Base-by-base conservation (phyloP, 139 green algal species). In the Nannochloris sp. region DNA sequence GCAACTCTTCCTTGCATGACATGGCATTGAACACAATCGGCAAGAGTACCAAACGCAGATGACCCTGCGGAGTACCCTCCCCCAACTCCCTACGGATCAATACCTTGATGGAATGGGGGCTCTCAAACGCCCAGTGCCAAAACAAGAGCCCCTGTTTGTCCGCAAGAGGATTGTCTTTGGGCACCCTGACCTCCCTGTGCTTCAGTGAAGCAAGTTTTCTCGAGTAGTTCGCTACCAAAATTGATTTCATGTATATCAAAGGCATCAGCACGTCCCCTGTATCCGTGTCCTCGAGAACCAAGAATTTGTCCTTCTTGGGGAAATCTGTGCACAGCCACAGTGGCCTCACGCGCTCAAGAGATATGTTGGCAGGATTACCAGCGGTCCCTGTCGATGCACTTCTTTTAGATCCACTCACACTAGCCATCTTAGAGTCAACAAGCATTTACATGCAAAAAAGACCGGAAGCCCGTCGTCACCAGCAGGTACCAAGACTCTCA, bases 21-120 rank as follows among this genome's bases (percentile, higher is more conserved):
- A 86, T 74, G 23, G 79, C 79, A 37, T 86, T 86, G 69, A 78
- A 86, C 5, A 86, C 79, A 49, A 86, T 86, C 33, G 79, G 79
- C 30, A 81, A 9, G 13, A 86, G 53, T 28, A 86, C 69, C 12
- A 86, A 53, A 0, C 79, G 69, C 13, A 86, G 56, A 66, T 86
- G 79, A 14, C 79, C 79, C 62, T 85, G 79, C 44, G 66, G 20
- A 49, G 20, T 23, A 20, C 20, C 62, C 55, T 86, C 78, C 9
- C 77, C 77, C 5, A 84, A 67, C 33, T 65, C 65, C 30, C 62
- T 28, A 8, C 75, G 57, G 5, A 79, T 66, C 10, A 78, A 2
- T 17, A 73, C 29, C 58, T 84, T 84, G 31, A 84, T 67, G 45
- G 67, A 56, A 25, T 71, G 65, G 3, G 78, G 74, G 37, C 51